Conservation (phyloP, 768 basidiomycete genomes). For the Suillus americanus region DNA sequence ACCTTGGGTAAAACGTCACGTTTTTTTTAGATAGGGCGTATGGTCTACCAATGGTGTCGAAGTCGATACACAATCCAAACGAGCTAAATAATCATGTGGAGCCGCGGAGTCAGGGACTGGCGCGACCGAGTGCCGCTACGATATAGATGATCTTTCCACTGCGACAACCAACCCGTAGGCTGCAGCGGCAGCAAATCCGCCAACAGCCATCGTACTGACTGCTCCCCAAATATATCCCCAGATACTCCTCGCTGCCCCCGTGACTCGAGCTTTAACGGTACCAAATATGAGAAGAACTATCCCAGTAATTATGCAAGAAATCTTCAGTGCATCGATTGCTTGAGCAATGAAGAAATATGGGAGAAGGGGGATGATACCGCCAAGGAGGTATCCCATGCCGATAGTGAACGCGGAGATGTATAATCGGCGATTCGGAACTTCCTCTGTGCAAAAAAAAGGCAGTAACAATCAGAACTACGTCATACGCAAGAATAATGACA, state of each 20-base stretch:
- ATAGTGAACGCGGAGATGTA: slow-evolving; percentile 95
- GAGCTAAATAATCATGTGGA: no score
- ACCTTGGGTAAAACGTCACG: no score
- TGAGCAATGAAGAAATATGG: slow-evolving; percentile 87
- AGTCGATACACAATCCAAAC: no score
- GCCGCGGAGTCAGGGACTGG: no score
- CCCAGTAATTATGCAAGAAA: slow-evolving; percentile 80
- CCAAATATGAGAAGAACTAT: slow-evolving; percentile 88
- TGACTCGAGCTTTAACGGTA: slow-evolving; percentile 84
- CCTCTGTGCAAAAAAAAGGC: slow-evolving; percentile 52
- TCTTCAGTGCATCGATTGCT: slow-evolving; percentile 68
- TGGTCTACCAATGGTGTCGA: no score
- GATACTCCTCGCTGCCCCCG: slow-evolving; percentile 68
- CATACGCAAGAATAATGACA: neutral
- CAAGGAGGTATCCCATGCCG: slow-evolving; percentile 90
- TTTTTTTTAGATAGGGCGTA: no score
- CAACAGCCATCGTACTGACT: slow-evolving; percentile 82
- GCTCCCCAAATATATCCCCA: slow-evolving; percentile 86
- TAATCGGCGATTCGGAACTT: slow-evolving; percentile 79
- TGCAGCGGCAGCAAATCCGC: slow-evolving; percentile 84
- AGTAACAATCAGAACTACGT: neutral
- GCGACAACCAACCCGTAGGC: slow-evolving; percentile 59
- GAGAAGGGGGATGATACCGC: slow-evolving; percentile 88
- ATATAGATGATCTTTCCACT: slow-evolving; percentile 35
- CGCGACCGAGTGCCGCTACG: no score